A percentile compares a stretch with the other conserved stretches of the same genome.
These are phyloP conservation scores for Solanum verrucosum DNA, from an alignment of 257 asterid genomes.

Conservation along the genomic window DNA sequence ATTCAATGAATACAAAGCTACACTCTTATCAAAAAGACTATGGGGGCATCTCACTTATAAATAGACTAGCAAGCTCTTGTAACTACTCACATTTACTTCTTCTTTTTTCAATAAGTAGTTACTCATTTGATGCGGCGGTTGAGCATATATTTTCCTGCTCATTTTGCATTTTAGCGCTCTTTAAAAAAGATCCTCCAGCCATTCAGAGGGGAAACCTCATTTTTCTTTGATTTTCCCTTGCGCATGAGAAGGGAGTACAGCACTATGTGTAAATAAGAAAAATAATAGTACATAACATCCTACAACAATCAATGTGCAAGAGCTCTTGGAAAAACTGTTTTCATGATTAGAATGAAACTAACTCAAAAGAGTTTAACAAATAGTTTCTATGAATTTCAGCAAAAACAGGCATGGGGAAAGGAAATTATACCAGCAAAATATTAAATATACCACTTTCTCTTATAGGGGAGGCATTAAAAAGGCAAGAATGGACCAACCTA, in stretches of 20 bases:
- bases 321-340: not conserved
- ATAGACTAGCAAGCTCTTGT: not conserved
- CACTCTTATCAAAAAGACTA: not conserved
- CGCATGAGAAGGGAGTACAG: not conserved
- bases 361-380: not conserved
- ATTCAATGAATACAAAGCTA: not conserved
- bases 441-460: not conserved
- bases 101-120: not conserved
- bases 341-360: not conserved
- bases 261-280: not conserved
- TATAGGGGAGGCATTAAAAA: not conserved
- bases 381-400: not conserved
- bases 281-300: not conserved
- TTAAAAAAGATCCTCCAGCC: not conserved
- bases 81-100: not conserved
- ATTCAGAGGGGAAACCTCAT: not conserved
- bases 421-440: not conserved
- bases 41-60: not conserved
- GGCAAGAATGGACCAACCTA: not conserved
- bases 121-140: not conserved
- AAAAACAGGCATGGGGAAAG: not conserved
- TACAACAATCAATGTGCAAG: not conserved
- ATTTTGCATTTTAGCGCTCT: not conserved
- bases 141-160: not conserved
- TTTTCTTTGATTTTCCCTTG: not conserved